These are phyloP conservation scores for Spathaspora passalidarum DNA, from an alignment of 805 yeast species.

Conservation along the genomic window DNA sequence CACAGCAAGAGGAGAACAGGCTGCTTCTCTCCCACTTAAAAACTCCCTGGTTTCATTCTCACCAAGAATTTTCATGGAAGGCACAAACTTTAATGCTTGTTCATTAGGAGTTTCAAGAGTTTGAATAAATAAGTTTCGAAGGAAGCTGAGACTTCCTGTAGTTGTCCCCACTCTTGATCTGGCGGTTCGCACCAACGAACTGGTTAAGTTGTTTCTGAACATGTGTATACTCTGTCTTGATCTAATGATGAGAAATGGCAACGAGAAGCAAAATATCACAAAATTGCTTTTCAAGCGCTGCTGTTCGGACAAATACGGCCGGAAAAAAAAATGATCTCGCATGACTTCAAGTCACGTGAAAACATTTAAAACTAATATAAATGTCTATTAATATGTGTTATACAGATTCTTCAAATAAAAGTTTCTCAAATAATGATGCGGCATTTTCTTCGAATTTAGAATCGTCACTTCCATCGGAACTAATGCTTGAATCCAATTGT, in stretches of 20 bases:
- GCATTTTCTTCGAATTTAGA: constrained; percentile 50
- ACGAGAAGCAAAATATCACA: background rate
- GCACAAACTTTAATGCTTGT: constrained; percentile 80
- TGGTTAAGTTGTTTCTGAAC: background rate
- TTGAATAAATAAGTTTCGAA: constrained; percentile 57
- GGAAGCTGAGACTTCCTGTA: background rate
- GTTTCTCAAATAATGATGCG: constrained; percentile 48
- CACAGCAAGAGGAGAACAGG: constrained; percentile 71
- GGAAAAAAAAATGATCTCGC: too few relatives aligned
- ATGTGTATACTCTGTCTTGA: background rate
- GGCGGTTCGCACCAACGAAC: background rate
- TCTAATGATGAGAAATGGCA: background rate
- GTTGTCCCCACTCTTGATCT: background rate
- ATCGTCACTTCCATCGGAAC: constrained; percentile 36
- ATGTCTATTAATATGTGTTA: background rate
- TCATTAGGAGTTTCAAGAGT: constrained; percentile 86
- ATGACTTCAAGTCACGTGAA: too few relatives aligned
- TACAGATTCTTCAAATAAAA: constrained; percentile 29
- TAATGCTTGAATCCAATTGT: constrained; percentile 71
- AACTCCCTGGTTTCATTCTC: constrained; percentile 71
- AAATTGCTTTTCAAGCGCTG: too few relatives aligned
- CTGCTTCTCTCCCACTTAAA: constrained; percentile 71
- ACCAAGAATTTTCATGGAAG: constrained; percentile 67
- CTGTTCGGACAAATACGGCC: too few relatives aligned
- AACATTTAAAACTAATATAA: too few relatives aligned